Percentiles rank a stretch among this genome's conserved stretches.
These are phyloP conservation scores for Polyporus arcularius DNA, from an alignment of 768 basidiomycete species.

Conservation along the genomic window DNA sequence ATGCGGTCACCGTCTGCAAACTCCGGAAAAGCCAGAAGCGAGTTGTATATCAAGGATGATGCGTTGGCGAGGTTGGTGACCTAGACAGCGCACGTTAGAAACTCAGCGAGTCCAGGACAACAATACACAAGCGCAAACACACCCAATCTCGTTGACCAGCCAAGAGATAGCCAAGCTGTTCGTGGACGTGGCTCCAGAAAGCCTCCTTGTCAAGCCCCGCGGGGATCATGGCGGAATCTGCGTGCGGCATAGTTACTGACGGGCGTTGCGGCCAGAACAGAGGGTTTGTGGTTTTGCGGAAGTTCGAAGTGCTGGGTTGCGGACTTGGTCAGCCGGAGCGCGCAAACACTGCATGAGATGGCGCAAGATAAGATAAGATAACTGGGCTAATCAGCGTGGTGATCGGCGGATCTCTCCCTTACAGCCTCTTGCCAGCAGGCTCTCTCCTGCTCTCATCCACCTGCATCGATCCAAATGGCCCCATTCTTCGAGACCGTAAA, in stretches of 20 bases:
- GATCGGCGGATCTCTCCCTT: constrained; percentile 3
- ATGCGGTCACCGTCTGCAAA: constrained; percentile 68
- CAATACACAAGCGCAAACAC: constrained; percentile 26
- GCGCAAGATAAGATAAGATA: constrained; percentile 22
- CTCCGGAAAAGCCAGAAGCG: constrained; percentile 66
- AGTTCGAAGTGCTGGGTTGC: not conserved
- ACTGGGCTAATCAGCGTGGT: not conserved
- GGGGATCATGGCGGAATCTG: constrained; percentile 78
- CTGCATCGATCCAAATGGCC: constrained; percentile 49
- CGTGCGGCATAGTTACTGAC: constrained; percentile 66
- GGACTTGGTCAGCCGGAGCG: not conserved
- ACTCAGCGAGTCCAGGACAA: constrained; percentile 10
- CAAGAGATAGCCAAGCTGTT: constrained; percentile 62
- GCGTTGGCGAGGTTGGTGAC: constrained; percentile 88
- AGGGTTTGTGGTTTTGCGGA: not conserved
- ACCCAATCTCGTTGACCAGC: constrained; percentile 81
- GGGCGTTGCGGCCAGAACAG: not conserved
- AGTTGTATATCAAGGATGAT: constrained; percentile 76
- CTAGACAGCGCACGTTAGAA: constrained; percentile 37
- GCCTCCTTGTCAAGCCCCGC: constrained; percentile 66
- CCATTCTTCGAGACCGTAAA: constrained; percentile 75
- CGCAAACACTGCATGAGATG: not conserved
- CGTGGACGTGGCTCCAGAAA: constrained; percentile 79
- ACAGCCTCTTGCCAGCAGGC: constrained; percentile 21
- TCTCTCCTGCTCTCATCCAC: constrained; percentile 16